These are phyloP conservation scores for Pichia sp. DNA, from an alignment of 1,139 yeast species.

Conservation along the genomic window DNA sequence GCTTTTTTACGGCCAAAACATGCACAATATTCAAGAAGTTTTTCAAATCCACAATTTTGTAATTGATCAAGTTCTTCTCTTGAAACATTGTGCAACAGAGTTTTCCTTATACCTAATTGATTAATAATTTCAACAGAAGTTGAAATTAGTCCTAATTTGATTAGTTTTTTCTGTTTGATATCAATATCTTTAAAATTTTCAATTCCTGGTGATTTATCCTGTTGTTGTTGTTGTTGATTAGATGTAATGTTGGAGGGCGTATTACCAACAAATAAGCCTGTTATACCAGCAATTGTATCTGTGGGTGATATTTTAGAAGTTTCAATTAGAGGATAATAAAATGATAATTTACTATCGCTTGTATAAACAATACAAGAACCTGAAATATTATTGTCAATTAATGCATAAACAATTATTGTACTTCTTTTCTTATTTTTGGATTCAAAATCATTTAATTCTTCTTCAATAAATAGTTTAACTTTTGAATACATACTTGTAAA, in stretches of 20 bases:
- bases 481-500: constrained; percentile 30
- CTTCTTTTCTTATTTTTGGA: not conserved
- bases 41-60: constrained; percentile 22
- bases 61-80: constrained; percentile 15
- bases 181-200: not conserved
- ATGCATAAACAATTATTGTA: constrained; percentile 40
- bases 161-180: not conserved
- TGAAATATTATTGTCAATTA: constrained; percentile 50
- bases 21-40: constrained; percentile 19
- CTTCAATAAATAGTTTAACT: constrained; percentile 12
- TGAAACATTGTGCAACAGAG: constrained; percentile 15
- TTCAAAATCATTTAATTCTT: constrained; percentile 3
- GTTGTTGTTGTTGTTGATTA: constrained; percentile 34
- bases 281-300: constrained; percentile 43
- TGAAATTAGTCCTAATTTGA: constrained; percentile 52
- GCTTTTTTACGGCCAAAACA: constrained; percentile 19
- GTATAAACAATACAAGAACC: constrained; percentile 54
- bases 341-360: constrained; percentile 40
- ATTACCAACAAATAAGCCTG: constrained; percentile 53
- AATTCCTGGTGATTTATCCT: constrained; percentile 40
- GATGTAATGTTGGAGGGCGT: constrained; percentile 18
- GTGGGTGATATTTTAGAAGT: not conserved
- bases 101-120: constrained; percentile 18
- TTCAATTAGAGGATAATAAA: constrained; percentile 46
- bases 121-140: constrained; percentile 53